Evolutionary conservation across 139 green algal genomes (phyloP).

Genomic region (Chlamydomonas eustigma): DNA sequence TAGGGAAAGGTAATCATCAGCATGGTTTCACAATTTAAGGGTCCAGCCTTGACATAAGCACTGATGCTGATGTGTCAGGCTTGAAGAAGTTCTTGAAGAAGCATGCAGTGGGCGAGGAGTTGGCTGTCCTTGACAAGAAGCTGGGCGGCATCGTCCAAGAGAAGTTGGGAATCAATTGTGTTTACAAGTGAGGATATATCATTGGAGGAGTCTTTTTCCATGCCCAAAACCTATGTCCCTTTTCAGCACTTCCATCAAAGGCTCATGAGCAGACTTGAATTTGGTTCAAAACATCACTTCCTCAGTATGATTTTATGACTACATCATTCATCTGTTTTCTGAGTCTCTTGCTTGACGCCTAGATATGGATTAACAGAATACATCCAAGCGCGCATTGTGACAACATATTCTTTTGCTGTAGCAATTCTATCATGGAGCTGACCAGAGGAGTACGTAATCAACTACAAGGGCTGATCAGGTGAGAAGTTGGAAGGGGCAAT

Average conservation of each 20-base stretch:
- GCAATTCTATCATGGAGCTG: constrained; percentile 55
- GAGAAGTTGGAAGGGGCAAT: too few relatives aligned
- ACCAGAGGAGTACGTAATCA: constrained; percentile 85
- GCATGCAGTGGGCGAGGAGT: constrained; percentile 78
- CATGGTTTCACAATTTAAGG: background rate
- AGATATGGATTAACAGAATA: too few relatives aligned
- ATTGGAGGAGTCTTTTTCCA: too few relatives aligned
- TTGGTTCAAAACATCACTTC: too few relatives aligned
- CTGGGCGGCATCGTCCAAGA: constrained; percentile 96
- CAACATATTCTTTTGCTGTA: constrained; percentile 4
- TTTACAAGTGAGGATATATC: constrained; percentile 70
- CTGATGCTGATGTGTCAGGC: constrained; percentile 36
- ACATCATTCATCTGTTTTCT: too few relatives aligned
- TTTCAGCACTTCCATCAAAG: too few relatives aligned
- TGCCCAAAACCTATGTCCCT: too few relatives aligned
- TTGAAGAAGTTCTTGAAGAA: constrained; percentile 99
- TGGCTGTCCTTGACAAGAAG: constrained; percentile 94
- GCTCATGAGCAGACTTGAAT: too few relatives aligned
- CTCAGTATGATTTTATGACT: too few relatives aligned
- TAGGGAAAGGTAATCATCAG: constrained; percentile 77
- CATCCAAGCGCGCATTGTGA: too few relatives aligned
- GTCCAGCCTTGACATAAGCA: background rate
- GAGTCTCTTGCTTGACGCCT: too few relatives aligned
- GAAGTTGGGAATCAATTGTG: constrained; percentile 93
- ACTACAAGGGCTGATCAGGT: constrained; percentile 82